phyloP scores from a whole-genome alignment of 768 basidiomycete species.

The Macrolepiota albuminosa region DNA sequence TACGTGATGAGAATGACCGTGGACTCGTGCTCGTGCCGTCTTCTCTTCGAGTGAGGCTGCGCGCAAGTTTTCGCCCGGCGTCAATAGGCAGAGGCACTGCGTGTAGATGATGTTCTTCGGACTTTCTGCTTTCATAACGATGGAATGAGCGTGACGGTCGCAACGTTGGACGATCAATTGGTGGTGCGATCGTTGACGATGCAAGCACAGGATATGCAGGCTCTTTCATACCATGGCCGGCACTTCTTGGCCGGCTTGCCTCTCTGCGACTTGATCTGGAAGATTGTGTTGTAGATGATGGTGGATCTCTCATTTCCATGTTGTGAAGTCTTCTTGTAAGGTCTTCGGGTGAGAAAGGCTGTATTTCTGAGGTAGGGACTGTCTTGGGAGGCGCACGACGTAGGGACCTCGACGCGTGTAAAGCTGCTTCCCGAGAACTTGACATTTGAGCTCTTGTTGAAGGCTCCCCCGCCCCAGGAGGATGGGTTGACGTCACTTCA shows the following conservation, averaged over 20 bases:
- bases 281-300: constrained; percentile 12
- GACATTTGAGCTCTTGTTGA: constrained; percentile 15
- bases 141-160: constrained; percentile 62
- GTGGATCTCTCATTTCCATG: constrained; percentile 33
- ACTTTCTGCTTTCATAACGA: constrained; percentile 32
- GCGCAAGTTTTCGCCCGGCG: constrained; percentile 25
- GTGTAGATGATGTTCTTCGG: constrained; percentile 23
- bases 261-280: constrained; percentile 9
- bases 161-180: constrained; percentile 23
- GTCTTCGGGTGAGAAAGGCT: constrained; percentile 51
- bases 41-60: constrained; percentile 31
- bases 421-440: constrained; percentile 34
- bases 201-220: constrained; percentile 7
- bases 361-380: constrained; percentile 32
- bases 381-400: constrained; percentile 40
- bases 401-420: constrained; percentile 27
- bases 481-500: constrained; percentile 30
- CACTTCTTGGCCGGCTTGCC: constrained; percentile 12
- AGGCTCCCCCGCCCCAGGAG: constrained; percentile 28
- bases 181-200: constrained; percentile 5
- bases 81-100: constrained; percentile 29
- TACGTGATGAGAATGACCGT: constrained; percentile 19
- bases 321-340: constrained; percentile 52
- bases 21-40: constrained; percentile 13
- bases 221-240: constrained; percentile 12